Evolutionary conservation across 2,329 filamentous ascomycete species (phyloP), one percentile per base, ranked within the genome.

Genomic region (Aschersonia sp.): DNA sequence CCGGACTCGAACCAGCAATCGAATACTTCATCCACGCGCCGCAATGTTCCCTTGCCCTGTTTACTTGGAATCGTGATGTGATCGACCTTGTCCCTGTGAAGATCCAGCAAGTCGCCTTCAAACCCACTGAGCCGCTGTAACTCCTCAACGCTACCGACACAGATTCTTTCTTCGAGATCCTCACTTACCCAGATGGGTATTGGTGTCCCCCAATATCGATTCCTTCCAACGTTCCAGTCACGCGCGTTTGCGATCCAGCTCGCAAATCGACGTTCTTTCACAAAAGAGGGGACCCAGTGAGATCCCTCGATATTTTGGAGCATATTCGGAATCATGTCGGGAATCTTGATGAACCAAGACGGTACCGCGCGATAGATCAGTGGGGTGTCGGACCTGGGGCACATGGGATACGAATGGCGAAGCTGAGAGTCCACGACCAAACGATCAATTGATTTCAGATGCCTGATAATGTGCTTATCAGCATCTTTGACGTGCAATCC

Each of bases 1-100:
- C 89, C 89, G 42, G 88, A 95, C 65, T 95, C 89, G 53, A 95
- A 94, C 88, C 89, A 95, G 62, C 89, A 95, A 66, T 95, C 89
- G 56, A 95, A 95, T 5, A 95, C 87, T 62, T 95, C 88, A 46
- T 87, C 82, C 8, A 92, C 76, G 55, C 89, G 81, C 57, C 76
- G 81, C 52, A 95, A 69, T n/a, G 75, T 72, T 22, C 88, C 89
- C 60, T 90, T 94, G 55, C 89, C 89, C 66, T 83, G 76, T 65
- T 86, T 84, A 61, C 86, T 94, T 1, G 89, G 89, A 53, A 97
- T 95, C 43, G 88, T 95, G 62, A 97, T 94, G 55, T 87, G 73
- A 59, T 97, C 90, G 53, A 97, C 83, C 64, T 90, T 90, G 65
- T 95, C 87, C 46, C 89, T 83, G 64, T 97, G 90, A 32, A 97